Conservation (phyloP, 2,329 filamentous ascomycete species). For the Diaporthe humulicola region DNA sequence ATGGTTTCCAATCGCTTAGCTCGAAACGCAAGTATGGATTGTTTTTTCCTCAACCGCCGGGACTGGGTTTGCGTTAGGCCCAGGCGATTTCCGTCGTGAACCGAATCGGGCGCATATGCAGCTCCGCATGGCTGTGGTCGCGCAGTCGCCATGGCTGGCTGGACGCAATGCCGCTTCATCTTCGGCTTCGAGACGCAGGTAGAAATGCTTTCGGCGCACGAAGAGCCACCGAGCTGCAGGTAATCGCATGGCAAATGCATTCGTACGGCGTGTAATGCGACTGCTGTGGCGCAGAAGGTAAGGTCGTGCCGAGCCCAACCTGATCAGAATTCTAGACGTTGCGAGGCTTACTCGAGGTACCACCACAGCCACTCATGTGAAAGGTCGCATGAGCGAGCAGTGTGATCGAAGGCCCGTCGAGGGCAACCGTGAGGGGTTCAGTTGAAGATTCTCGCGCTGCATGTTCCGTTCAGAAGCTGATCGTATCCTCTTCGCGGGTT, state of each 20-base stretch:
- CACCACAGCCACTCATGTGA: neutral
- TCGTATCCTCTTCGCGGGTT: slow-evolving; percentile 9
- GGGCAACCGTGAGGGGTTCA: neutral
- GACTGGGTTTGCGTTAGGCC: neutral
- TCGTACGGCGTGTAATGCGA: neutral
- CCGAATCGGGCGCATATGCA: slow-evolving; percentile 3
- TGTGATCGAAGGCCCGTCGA: neutral
- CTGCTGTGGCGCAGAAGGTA: neutral
- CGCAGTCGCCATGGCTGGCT: slow-evolving; percentile 5
- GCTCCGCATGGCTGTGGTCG: slow-evolving; percentile 4
- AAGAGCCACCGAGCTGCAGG: slow-evolving; percentile 17
- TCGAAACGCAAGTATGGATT: neutral
- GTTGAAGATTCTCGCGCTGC: neutral
- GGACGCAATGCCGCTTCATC: slow-evolving; percentile 3
- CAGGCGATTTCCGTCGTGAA: slow-evolving; percentile 10
- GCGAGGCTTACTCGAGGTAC: slow-evolving; percentile 1
- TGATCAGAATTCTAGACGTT: neutral
- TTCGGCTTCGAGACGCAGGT: slow-evolving; percentile 19
- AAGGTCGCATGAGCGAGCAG: neutral
- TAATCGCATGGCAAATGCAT: neutral
- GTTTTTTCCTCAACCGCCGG: slow-evolving; percentile 4
- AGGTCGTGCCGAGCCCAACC: slow-evolving; percentile 10
- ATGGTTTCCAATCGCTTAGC: slow-evolving; percentile 1
- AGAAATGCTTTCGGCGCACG: slow-evolving; percentile 8
- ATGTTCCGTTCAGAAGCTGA: neutral